Conservation (phyloP, 202 grass and related monocot species). For the Sporobolus alterniflorus region DNA sequence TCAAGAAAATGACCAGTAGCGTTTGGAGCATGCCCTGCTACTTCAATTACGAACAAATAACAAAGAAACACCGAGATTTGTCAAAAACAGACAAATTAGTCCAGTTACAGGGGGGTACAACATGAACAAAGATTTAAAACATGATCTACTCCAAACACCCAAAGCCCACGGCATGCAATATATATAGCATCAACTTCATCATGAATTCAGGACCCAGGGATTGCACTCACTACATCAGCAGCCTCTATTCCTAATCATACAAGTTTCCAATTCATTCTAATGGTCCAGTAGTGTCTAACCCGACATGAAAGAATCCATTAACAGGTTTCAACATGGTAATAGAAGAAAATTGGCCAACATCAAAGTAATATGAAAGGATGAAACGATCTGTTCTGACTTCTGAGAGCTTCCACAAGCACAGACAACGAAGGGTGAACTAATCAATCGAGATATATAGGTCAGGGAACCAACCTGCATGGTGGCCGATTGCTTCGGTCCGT, state of each 20-base stretch:
- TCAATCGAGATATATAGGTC: neutral
- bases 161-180: neutral
- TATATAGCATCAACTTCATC: neutral
- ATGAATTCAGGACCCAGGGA: neutral
- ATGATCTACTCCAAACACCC: neutral
- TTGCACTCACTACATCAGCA: neutral
- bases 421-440: neutral
- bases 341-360: neutral
- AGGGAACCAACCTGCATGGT: conserved; percentile 49
- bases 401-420: neutral
- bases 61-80: neutral
- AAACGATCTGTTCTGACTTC: neutral
- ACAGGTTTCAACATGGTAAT: neutral
- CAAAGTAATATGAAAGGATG: conserved; percentile 1
- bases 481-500: neutral
- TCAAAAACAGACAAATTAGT: neutral
- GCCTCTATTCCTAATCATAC: neutral
- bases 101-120: neutral
- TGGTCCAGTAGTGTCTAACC: neutral
- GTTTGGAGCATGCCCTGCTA: neutral
- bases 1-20: neutral
- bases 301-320: neutral
- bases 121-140: neutral
- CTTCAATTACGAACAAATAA: neutral
- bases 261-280: neutral